Base-by-base conservation (phyloP, 371 early-diverging fungal genomes). In the Blyttiomyces sp. region DNA sequence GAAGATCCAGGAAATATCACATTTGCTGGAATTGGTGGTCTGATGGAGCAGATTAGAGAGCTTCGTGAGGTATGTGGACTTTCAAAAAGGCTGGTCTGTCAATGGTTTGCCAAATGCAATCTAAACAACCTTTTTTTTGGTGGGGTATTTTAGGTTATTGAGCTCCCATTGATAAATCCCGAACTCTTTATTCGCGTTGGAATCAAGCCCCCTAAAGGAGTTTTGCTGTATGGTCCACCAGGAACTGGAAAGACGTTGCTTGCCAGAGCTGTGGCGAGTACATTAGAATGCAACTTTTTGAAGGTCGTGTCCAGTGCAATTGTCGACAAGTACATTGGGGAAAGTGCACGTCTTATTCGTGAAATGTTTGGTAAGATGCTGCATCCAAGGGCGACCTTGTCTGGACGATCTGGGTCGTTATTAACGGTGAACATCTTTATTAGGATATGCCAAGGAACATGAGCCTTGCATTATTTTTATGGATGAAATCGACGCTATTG, bases 401-500 rank as follows among this genome's bases (percentile, higher is more conserved):
- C 35, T 28, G 13, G 7, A 51, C 2, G n/a, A 56, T 55, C 19
- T n/a, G 13, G 23, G 26, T 21, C 19, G 17, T 32, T 23, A 13
- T 16, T 11, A 30, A 23, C 36, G 11, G 2, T 19, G 23, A 46
- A 30, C 26, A 36, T 43, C 32, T 33, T 33, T 61, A 30, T 35
- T 50, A 87, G 92, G 90, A 0, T 99, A 99, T 76, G 99, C 99
- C 39, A 91, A 89, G 68, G 94, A 95, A 63, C 98, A 97, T 73
- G 96, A 96, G 64, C 99, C 99, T n/a, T 99, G 99, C 79, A 96
- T 99, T 68, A 99, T 99, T 52, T 99, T 99, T 73, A 95, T 99
- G 96, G 99, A 99, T 76, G 99, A 99, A 77, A 98, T 99, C 67
- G 99, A 99, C 83, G 99, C 99, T 34, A 99, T 99, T 80, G 99